phyloP scores from a whole-genome alignment of 2,329 filamentous ascomycete species.

The Colletotrichum falcatum region DNA sequence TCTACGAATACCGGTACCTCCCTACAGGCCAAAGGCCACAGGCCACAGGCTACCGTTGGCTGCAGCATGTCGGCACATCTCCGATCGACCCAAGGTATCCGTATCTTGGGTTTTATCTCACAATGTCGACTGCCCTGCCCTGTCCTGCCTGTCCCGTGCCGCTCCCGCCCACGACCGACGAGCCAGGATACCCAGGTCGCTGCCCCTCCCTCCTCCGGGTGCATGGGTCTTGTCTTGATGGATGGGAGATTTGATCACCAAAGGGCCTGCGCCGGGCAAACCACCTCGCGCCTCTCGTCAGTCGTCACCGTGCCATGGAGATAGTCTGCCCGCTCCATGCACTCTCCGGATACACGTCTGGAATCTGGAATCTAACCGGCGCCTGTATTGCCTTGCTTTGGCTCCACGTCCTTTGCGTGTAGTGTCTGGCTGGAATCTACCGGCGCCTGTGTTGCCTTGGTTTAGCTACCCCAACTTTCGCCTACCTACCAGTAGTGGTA shows the following conservation, averaged over 20 bases:
- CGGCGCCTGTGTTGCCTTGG: not conserved
- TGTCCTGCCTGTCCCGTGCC: constrained; percentile 4
- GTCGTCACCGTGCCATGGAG: constrained; percentile 1
- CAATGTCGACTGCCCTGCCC: not conserved
- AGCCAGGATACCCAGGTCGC: not conserved
- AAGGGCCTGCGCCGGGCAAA: not conserved
- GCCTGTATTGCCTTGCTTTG: not conserved
- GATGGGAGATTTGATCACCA: not conserved
- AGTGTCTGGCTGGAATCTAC: not conserved
- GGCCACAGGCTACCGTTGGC: not conserved
- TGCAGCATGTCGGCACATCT: not conserved
- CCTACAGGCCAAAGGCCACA: too few species aligned
- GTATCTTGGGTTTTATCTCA: not conserved
- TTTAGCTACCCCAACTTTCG: too few species aligned
- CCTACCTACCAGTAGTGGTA: too few species aligned
- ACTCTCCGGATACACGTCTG: not conserved
- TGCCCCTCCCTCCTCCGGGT: not conserved
- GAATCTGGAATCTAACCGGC: not conserved
- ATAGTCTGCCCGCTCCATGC: not conserved
- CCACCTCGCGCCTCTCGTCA: constrained; percentile 1
- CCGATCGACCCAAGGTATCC: too few species aligned
- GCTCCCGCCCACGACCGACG: constrained; percentile 19
- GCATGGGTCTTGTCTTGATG: too few species aligned
- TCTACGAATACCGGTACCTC: too few species aligned
- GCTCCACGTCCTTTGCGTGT: too few species aligned